Evolutionary conservation across 495 filamentous ascomycete genomes (phyloP).

Genomic region (Hypomontagnella submonticulosa): DNA sequence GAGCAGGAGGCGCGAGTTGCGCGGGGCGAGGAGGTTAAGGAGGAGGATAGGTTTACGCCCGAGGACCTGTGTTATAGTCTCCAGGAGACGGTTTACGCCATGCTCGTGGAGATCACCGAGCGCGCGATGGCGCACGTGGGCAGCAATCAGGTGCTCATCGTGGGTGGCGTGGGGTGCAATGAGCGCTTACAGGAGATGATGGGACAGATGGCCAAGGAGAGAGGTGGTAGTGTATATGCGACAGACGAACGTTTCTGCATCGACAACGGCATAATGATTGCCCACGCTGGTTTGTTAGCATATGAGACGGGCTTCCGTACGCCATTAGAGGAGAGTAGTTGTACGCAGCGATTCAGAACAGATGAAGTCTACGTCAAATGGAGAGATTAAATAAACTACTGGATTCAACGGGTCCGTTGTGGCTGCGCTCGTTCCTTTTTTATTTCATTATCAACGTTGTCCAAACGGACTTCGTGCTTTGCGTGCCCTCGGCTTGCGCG

Average conservation of each 20-base stretch:
- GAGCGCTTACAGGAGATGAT: slow-evolving; percentile 98
- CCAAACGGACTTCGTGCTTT: slow-evolving; percentile 18
- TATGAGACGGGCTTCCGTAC: slow-evolving; percentile 82
- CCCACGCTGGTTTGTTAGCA: slow-evolving; percentile 90
- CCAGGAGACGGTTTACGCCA: slow-evolving; percentile 94
- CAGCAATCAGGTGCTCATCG: slow-evolving; percentile 88
- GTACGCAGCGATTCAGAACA: slow-evolving; percentile 94
- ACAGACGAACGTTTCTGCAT: slow-evolving; percentile 98
- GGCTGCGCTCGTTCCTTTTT: slow-evolving; percentile 4
- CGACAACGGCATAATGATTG: slow-evolving; percentile 99
- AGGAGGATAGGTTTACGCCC: slow-evolving; percentile 65
- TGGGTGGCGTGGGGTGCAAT: slow-evolving; percentile 98
- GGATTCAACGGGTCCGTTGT: background rate
- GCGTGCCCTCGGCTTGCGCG: slow-evolving; percentile 16
- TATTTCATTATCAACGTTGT: slow-evolving; percentile 21
- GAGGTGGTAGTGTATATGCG: slow-evolving; percentile 90
- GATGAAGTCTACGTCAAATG: slow-evolving; percentile 94
- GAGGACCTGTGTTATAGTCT: slow-evolving; percentile 93
- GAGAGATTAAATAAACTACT: slow-evolving; percentile 71
- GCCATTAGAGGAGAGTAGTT: slow-evolving; percentile 80
- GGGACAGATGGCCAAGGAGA: slow-evolving; percentile 91
- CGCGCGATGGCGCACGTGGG: slow-evolving; percentile 98
- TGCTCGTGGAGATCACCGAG: slow-evolving; percentile 99
- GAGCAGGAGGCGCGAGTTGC: slow-evolving; percentile 52
- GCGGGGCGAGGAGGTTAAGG: slow-evolving; percentile 50